Conservation (phyloP, 2,329 filamentous ascomycete genomes). For the Dactylellina leptospora region DNA sequence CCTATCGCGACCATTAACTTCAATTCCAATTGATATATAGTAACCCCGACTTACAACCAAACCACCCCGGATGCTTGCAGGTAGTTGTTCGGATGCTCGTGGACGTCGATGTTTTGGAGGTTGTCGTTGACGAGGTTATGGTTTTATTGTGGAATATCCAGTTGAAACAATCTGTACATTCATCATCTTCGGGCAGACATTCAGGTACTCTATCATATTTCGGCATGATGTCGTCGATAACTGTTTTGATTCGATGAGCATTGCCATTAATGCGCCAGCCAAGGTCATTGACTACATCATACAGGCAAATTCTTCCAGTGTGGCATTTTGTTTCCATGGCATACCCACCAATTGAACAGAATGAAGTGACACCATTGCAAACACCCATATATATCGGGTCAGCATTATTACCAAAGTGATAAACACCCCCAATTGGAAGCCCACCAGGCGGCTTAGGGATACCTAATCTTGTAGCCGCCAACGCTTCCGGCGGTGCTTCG, state of each 20-base stretch:
- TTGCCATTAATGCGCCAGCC: constrained; percentile 91
- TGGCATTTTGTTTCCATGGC: constrained; percentile 94
- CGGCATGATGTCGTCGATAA: constrained; percentile 86
- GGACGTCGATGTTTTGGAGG: constrained; percentile 67
- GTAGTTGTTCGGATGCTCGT: constrained; percentile 57
- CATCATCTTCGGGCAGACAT: constrained; percentile 76
- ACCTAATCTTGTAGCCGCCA: constrained; percentile 83
- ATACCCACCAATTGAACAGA: constrained; percentile 90
- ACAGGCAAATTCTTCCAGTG: constrained; percentile 84
- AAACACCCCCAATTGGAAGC: constrained; percentile 76
- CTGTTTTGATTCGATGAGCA: constrained; percentile 86
- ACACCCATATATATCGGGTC: constrained; percentile 94
- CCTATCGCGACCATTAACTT: no score
- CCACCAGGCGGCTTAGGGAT: constrained; percentile 78
- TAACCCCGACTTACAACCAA: no score
- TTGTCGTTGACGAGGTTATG: constrained; percentile 78
- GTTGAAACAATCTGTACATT: constrained; percentile 85
- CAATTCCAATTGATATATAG: no score
- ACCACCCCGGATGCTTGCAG: constrained; percentile 56
- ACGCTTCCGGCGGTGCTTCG: constrained; percentile 88
- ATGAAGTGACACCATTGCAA: constrained; percentile 87
- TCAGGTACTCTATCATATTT: constrained; percentile 81
- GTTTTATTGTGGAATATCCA: constrained; percentile 98
- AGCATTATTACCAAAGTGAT: constrained; percentile 93
- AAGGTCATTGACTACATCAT: constrained; percentile 89